These are phyloP conservation scores for Scalesia atractyloides DNA, from an alignment of 129 eudicot genomes.

Conservation along the genomic window DNA sequence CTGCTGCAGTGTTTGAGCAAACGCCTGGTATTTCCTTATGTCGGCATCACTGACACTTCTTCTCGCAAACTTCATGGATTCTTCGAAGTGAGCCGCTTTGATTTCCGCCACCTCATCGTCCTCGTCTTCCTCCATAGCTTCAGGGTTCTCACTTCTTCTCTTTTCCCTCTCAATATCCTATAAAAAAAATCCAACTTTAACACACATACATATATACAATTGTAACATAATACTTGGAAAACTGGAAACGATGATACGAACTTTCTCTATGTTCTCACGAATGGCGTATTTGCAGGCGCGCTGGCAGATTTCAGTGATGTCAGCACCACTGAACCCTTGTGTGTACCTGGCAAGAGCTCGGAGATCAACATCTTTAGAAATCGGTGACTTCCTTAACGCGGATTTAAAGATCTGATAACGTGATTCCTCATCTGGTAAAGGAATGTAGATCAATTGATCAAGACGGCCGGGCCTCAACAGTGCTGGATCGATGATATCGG, in stretches of 20 bases:
- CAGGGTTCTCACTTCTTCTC: conserved; percentile 65
- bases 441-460: conserved; percentile 78
- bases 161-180: conserved; percentile 77
- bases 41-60: conserved; percentile 98
- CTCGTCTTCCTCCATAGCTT: conserved; percentile 74
- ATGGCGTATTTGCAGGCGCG: conserved; percentile 84
- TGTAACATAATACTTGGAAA: not conserved
- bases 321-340: conserved; percentile 87
- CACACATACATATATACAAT: not conserved
- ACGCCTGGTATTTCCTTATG: conserved; percentile 75
- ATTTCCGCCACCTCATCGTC: conserved; percentile 77
- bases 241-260: conserved; percentile 7
- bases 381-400: conserved; percentile 63
- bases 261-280: conserved; percentile 75
- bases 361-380: conserved; percentile 65
- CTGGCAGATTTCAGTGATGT: conserved; percentile 74
- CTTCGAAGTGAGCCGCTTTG: conserved; percentile 73
- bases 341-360: conserved; percentile 71
- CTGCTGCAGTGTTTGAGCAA: conserved; percentile 81
- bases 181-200: not conserved
- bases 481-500: conserved; percentile 86
- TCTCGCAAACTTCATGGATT: conserved; percentile 91
- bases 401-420: conserved; percentile 59
- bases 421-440: conserved; percentile 75
- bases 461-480: conserved; percentile 77